A percentile compares a stretch with the other conserved stretches of the same genome.
Evolutionary conservation across 192 early-diverging fungal species (phyloP).

Genomic region (Spizellomyces punctatus): DNA sequence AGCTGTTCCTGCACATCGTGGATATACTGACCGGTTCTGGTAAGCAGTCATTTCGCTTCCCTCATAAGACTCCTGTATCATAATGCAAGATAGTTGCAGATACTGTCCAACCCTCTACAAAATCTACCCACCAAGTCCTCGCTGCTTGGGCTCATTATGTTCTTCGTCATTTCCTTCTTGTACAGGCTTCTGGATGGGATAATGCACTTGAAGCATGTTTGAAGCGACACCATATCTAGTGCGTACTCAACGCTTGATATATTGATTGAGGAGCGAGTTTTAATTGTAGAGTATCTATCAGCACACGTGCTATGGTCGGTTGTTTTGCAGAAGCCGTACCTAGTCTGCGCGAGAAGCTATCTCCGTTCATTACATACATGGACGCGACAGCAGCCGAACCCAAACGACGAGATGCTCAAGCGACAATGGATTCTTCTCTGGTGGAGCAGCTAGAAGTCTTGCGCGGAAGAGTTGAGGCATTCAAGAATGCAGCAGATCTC

Average conservation of each 20-base stretch:
- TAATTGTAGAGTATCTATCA: too few species aligned
- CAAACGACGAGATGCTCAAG: too few species aligned
- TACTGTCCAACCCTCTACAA: background rate
- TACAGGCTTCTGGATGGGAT: background rate
- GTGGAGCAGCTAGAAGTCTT: too few species aligned
- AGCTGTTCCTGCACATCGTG: slow-evolving; percentile 38
- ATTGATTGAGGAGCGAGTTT: too few species aligned
- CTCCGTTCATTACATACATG: background rate
- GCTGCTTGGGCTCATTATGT: slow-evolving; percentile 28
- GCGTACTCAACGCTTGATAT: too few species aligned
- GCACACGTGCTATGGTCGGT: background rate
- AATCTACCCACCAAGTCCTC: slow-evolving; percentile 5
- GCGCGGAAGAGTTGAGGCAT: too few species aligned
- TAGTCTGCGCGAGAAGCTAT: background rate
- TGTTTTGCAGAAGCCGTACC: background rate
- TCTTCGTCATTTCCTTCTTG: slow-evolving; percentile 1
- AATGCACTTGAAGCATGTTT: slow-evolving; percentile 18
- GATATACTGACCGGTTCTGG: slow-evolving; percentile 14
- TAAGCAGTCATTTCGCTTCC: too few species aligned
- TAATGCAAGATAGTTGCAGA: background rate
- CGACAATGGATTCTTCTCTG: too few species aligned
- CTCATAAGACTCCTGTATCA: too few species aligned
- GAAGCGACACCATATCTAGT: too few species aligned
- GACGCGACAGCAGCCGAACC: too few species aligned
- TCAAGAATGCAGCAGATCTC: too few species aligned